Evolutionary conservation across 371 early-diverging fungal species (phyloP), one percentile per base, ranked within the genome.

Genomic region (Rhizomucor pusillus): DNA sequence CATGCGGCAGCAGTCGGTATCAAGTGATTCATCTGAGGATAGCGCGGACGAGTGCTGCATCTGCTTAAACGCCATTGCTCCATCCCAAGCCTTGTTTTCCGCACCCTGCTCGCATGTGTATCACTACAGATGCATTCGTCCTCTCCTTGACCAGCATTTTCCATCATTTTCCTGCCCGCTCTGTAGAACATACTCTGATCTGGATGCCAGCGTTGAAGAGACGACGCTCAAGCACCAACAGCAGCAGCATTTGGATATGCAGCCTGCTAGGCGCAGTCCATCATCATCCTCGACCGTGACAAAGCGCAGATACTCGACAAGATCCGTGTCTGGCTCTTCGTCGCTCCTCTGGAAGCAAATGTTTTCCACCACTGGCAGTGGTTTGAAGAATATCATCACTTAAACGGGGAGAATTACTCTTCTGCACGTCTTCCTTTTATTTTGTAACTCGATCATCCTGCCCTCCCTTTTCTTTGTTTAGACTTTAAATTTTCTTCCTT

Each of bases 81-180:
- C 93, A 13, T 90, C 87, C 75, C 96, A 95, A 71, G 93, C 96
- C 12, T 82, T 97, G 51, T 97, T 97, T 65, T 79, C 94, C 19
- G 90, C 97, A 2, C 96, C 97, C 1, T 97, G 97, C 69, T 94
- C 93, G 18, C 97, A 97, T 63, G 88, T 91, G 52, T 97, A 90
- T 75, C 97, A 97, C 65, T 97, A 88, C 79, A 89, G 92, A 69
- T 97, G 97, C 69, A 84, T 94, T 52, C 80, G 85, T 43, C 84
- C 89, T 11, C 45, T 74, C 9, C 63, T 95, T 19, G 33, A 44
- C 13, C 72, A 75, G 52, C 68, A 79, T 44, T 80, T 77, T 48
- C 82, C 92, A 12, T 90, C 90, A 50, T 95, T 97, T 67, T 85
- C 86, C 43, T 97, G 97, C 69, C 95, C 97, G 6, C 79, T 97